Conservation (phyloP, 2,329 filamentous ascomycete genomes). For the Coniochaeta sp. region DNA sequence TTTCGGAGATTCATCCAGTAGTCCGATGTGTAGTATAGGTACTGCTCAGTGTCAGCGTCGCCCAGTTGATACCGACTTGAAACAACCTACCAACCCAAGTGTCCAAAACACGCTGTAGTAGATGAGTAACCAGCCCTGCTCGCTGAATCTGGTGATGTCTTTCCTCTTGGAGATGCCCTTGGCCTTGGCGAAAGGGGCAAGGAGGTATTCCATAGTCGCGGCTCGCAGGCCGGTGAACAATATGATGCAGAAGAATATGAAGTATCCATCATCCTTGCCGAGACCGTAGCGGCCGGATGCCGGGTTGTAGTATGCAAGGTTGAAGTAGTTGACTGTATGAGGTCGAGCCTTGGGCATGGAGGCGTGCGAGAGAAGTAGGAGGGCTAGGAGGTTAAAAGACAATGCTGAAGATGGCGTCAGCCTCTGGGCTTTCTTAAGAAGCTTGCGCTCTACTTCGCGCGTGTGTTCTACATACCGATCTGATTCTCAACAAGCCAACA, state of each 20-base stretch:
- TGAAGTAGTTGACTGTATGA: slow-evolving; percentile 82
- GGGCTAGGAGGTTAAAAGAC: slow-evolving; percentile 75
- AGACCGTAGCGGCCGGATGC: slow-evolving; percentile 62
- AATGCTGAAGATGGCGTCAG: slow-evolving; percentile 48
- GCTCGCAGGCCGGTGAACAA: slow-evolving; percentile 83
- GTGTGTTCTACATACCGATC: slow-evolving; percentile 50
- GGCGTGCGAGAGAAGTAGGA: slow-evolving; percentile 74
- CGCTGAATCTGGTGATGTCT: slow-evolving; percentile 74
- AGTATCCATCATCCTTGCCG: slow-evolving; percentile 71
- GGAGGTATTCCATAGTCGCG: slow-evolving; percentile 76
- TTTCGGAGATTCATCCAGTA: slow-evolving; percentile 71
- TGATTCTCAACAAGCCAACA: slow-evolving; percentile 73
- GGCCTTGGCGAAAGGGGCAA: slow-evolving; percentile 67
- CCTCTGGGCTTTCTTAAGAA: not conserved
- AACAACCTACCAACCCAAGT: slow-evolving; percentile 64
- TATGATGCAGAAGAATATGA: slow-evolving; percentile 71
- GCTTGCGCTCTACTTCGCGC: too few species aligned
- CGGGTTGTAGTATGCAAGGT: slow-evolving; percentile 74
- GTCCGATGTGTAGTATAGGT: slow-evolving; percentile 68
- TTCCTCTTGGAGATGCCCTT: slow-evolving; percentile 72
- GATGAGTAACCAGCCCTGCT: slow-evolving; percentile 85
- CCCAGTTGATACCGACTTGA: not conserved
- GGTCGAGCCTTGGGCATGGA: slow-evolving; percentile 73
- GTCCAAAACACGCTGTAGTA: slow-evolving; percentile 81
- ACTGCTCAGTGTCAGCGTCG: slow-evolving; percentile 40